Conservation (phyloP, 2,329 filamentous ascomycete species). For the Corynespora cassiicola region DNA sequence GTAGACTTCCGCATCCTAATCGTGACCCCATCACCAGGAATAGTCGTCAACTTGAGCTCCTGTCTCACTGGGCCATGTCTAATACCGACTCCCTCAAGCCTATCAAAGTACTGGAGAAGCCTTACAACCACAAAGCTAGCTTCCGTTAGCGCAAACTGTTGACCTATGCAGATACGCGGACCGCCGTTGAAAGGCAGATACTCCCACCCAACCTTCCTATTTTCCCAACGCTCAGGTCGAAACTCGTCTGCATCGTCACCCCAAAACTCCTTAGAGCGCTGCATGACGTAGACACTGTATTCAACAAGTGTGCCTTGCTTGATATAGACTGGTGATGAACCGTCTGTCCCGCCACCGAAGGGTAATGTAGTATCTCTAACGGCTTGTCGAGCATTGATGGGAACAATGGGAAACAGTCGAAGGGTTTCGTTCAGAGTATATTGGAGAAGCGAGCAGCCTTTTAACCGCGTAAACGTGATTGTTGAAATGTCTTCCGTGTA, state of each 20-base stretch:
- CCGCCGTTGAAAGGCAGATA: conserved; percentile 34
- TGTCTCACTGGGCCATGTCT: no score
- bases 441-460: conserved; percentile 22
- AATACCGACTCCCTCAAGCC: no score
- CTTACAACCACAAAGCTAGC: conserved; percentile 15
- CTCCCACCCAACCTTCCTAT: conserved; percentile 16
- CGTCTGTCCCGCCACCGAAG: conserved; percentile 31
- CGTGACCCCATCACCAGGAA: no score
- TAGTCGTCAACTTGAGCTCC: no score
- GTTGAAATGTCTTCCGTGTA: conserved; percentile 31
- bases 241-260: conserved; percentile 30
- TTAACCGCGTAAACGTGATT: conserved; percentile 14
- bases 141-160: conserved; percentile 27
- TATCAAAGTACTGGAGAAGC: conserved; percentile 13
- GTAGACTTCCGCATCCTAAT: no score
- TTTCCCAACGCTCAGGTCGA: conserved; percentile 29
- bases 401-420: conserved; percentile 28
- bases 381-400: conserved; percentile 27
- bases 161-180: conserved; percentile 26
- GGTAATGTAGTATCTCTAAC: conserved; percentile 32
- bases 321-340: conserved; percentile 29
- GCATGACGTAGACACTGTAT: conserved; percentile 21
- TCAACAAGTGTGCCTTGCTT: conserved; percentile 15
- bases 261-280: conserved; percentile 25
- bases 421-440: conserved; percentile 29